These are phyloP conservation scores for Mimosa bimucronata DNA, from an alignment of 306 rosid genomes.

Conservation along the genomic window DNA sequence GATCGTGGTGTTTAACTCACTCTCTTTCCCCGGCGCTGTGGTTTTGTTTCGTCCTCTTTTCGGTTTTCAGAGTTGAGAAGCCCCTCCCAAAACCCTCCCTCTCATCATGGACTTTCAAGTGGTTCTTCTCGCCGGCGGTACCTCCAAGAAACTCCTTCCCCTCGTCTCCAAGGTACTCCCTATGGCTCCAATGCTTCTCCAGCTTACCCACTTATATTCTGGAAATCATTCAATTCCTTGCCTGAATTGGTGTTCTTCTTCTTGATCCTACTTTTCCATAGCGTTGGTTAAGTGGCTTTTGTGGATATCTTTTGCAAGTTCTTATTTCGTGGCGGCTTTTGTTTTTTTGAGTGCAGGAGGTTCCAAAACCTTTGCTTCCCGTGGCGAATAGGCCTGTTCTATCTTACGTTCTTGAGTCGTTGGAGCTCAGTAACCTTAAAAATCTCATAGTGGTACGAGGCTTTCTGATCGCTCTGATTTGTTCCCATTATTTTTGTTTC, in stretches of 20 bases:
- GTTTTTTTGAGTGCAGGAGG: slow-evolving; percentile 63
- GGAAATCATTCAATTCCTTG: background rate
- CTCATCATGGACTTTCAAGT: slow-evolving; percentile 86
- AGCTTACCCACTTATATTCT: background rate
- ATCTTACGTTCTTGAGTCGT: slow-evolving; percentile 82
- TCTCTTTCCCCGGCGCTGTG: background rate
- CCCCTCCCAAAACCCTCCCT: slow-evolving; percentile 35
- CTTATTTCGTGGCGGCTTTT: background rate
- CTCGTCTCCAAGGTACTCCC: slow-evolving; percentile 80
- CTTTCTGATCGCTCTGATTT: slow-evolving; percentile 7
- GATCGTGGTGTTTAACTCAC: background rate
- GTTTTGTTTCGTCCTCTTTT: slow-evolving; percentile 10
- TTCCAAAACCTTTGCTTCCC: slow-evolving; percentile 91
- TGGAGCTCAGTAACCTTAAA: slow-evolving; percentile 85
- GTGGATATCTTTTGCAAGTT: background rate
- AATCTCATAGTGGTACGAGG: slow-evolving; percentile 83
- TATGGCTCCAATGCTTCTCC: too few species aligned
- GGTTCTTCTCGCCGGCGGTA: slow-evolving; percentile 91
- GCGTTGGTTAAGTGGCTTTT: background rate
- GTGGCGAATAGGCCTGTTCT: slow-evolving; percentile 90
- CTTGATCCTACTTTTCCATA: background rate
- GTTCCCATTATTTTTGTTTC: background rate
- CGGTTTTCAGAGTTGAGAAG: slow-evolving; percentile 11
- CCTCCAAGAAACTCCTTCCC: slow-evolving; percentile 82
- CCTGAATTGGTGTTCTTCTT: background rate